A percentile compares a stretch with the other conserved stretches of the same genome.
These are phyloP conservation scores for Kwoniella sp. DNA, from an alignment of 768 basidiomycete genomes.

Conservation along the genomic window DNA sequence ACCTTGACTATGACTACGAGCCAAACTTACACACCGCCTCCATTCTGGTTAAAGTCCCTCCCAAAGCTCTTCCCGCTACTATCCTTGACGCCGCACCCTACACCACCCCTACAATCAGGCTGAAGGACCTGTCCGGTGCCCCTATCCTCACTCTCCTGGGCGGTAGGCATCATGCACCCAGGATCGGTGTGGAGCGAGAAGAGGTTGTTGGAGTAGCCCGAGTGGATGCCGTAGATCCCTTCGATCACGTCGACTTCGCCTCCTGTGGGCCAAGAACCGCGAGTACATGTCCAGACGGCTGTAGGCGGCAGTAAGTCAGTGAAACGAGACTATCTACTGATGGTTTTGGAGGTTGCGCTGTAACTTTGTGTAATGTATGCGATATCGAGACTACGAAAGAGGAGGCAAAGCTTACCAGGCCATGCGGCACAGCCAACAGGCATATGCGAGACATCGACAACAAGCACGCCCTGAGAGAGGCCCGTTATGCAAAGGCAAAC, in stretches of 20 bases:
- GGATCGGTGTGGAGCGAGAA: conserved; percentile 58
- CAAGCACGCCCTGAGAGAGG: conserved; percentile 24
- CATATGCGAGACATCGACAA: conserved; percentile 25
- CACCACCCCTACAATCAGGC: conserved; percentile 16
- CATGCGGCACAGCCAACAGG: conserved; percentile 18
- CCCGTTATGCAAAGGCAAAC: too few relatives aligned
- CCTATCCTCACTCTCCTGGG: background rate
- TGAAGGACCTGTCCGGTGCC: conserved; percentile 1
- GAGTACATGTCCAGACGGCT: conserved; percentile 24
- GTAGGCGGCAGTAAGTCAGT: background rate
- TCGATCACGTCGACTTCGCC: conserved; percentile 58
- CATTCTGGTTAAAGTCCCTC: conserved; percentile 12
- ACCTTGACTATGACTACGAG: background rate
- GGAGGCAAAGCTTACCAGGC: conserved; percentile 8
- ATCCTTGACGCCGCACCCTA: conserved; percentile 19
- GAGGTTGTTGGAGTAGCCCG: conserved; percentile 52
- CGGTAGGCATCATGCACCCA: conserved; percentile 30
- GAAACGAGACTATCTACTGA: background rate
- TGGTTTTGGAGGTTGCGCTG: too few relatives aligned
- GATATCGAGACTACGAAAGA: too few relatives aligned
- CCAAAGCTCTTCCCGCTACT: conserved; percentile 11
- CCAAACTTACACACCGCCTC: conserved; percentile 18
- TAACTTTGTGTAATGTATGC: too few relatives aligned
- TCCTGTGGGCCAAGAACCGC: conserved; percentile 34
- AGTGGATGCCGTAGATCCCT: conserved; percentile 57